Conservation (phyloP, 2,329 filamentous ascomycete genomes). For the Corinectria fuckeliana region DNA sequence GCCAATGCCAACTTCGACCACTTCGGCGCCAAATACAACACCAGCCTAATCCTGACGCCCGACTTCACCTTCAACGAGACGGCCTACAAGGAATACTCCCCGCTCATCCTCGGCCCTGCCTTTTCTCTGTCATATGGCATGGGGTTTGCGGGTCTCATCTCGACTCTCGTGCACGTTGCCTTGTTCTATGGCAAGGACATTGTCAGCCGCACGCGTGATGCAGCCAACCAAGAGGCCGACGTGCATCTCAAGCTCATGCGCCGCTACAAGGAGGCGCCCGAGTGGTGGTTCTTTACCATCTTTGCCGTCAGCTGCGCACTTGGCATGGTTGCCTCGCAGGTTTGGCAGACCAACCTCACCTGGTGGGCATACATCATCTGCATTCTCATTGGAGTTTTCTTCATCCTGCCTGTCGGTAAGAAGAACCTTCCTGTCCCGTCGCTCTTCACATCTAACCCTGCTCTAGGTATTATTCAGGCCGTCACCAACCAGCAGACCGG, state of each 20-base stretch:
- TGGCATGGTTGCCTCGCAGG: slow-evolving; percentile 2
- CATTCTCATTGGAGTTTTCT: slow-evolving; percentile 62
- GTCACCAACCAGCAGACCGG: slow-evolving; percentile 69
- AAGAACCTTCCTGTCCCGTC: background rate
- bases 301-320: slow-evolving; percentile 43
- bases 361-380: slow-evolving; percentile 63
- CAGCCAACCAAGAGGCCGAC: slow-evolving; percentile 58
- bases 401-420: slow-evolving; percentile 61
- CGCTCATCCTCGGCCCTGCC: slow-evolving; percentile 68
- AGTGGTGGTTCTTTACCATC: slow-evolving; percentile 64
- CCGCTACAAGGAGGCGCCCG: slow-evolving; percentile 63
- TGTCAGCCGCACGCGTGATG: slow-evolving; percentile 53
- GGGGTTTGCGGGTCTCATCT: slow-evolving; percentile 70
- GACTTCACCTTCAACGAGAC: slow-evolving; percentile 63
- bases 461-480: slow-evolving; percentile 59
- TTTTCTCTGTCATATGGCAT: slow-evolving; percentile 67
- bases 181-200: slow-evolving; percentile 63
- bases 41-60: slow-evolving; percentile 61
- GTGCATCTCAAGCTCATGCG: slow-evolving; percentile 67
- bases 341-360: slow-evolving; percentile 2
- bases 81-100: slow-evolving; percentile 71
- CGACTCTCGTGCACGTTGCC: slow-evolving; percentile 62
- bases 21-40: slow-evolving; percentile 64
- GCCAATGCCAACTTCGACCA: slow-evolving; percentile 68
- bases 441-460: background rate